A percentile compares a stretch with the other conserved stretches of the same genome.
These are phyloP conservation scores for Symmetrospora coprosmae DNA, from an alignment of 768 basidiomycete species.

Conservation along the genomic window DNA sequence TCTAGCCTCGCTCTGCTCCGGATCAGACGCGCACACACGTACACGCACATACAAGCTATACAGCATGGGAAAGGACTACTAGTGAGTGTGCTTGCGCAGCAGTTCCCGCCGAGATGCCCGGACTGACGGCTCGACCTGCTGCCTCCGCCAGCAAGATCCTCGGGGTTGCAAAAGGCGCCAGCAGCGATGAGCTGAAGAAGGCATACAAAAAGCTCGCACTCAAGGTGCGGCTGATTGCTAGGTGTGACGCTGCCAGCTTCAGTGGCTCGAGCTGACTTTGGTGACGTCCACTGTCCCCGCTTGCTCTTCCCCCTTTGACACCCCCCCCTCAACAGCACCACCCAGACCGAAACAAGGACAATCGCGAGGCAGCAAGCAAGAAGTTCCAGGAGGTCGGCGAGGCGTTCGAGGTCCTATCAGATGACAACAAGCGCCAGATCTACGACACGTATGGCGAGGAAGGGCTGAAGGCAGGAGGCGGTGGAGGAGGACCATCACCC, in stretches of 20 bases:
- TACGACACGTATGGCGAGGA: slow-evolving; percentile 91
- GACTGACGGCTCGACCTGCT: not conserved
- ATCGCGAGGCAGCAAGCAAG: slow-evolving; percentile 66
- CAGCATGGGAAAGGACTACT: slow-evolving; percentile 19
- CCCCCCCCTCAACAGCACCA: slow-evolving; percentile 46
- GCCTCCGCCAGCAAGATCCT: not conserved
- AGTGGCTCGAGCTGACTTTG: slow-evolving; percentile 47
- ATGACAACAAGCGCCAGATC: slow-evolving; percentile 36
- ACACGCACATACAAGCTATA: too few relatives aligned
- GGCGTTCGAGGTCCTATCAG: slow-evolving; percentile 78
- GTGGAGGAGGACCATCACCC: not conserved
- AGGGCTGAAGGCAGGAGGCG: slow-evolving; percentile 38
- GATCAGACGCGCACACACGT: too few relatives aligned
- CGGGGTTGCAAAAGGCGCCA: slow-evolving; percentile 57
- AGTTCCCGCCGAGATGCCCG: not conserved
- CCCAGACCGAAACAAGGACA: slow-evolving; percentile 67
- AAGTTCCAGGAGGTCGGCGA: slow-evolving; percentile 93
- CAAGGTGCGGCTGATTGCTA: not conserved
- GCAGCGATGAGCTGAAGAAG: slow-evolving; percentile 70
- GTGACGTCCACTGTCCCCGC: slow-evolving; percentile 39
- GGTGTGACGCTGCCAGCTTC: not conserved
- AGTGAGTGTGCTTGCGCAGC: not conserved
- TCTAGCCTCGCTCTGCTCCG: too few relatives aligned
- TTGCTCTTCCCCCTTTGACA: not conserved
- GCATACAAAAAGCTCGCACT: slow-evolving; percentile 76